Percentiles rank a stretch among this genome's conserved stretches.
Conservation (phyloP, 2,329 filamentous ascomycete species). For the Neopestalotiopsis rosae region DNA sequence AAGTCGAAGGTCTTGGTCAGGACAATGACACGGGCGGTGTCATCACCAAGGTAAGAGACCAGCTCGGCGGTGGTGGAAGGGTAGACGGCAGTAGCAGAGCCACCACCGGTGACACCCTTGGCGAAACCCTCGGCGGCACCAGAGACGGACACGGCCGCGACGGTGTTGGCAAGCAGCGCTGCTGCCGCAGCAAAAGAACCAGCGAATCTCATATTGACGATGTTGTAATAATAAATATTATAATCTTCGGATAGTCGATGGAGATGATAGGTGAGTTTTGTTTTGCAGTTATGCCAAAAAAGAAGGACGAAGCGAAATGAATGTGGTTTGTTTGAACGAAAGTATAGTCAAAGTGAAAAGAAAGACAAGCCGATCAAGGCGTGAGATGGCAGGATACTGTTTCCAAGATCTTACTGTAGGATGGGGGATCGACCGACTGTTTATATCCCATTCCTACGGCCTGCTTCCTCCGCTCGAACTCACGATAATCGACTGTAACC, state of each 20-base stretch:
- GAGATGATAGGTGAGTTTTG: background rate
- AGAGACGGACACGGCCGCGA: slow-evolving; percentile 35
- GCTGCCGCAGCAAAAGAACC: slow-evolving; percentile 18
- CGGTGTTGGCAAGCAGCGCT: slow-evolving; percentile 13
- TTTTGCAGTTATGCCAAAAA: background rate
- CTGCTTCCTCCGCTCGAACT: background rate
- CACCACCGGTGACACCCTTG: slow-evolving; percentile 64
- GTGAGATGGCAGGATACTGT: slow-evolving; percentile 2
- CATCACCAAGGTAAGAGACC: slow-evolving; percentile 62
- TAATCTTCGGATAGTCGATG: background rate
- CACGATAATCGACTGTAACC: background rate
- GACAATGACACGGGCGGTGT: slow-evolving; percentile 59
- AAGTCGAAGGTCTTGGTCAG: slow-evolving; percentile 63
- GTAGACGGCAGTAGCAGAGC: slow-evolving; percentile 56
- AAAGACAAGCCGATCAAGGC: slow-evolving; percentile 9
- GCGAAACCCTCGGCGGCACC: slow-evolving; percentile 48
- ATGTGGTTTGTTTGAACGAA: slow-evolving; percentile 1
- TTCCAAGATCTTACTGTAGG: background rate
- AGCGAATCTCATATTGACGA: slow-evolving; percentile 19
- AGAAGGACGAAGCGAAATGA: slow-evolving; percentile 9
- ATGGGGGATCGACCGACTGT: background rate
- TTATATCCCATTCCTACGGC: background rate
- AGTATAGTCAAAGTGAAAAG: slow-evolving; percentile 3
- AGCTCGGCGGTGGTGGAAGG: slow-evolving; percentile 61
- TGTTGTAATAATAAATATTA: background rate